A percentile compares a stretch with the other conserved stretches of the same genome.
Evolutionary conservation across 1,284 basidiomycete genomes (phyloP).

Genomic region (Cutaneotrichosporon cutaneum): DNA sequence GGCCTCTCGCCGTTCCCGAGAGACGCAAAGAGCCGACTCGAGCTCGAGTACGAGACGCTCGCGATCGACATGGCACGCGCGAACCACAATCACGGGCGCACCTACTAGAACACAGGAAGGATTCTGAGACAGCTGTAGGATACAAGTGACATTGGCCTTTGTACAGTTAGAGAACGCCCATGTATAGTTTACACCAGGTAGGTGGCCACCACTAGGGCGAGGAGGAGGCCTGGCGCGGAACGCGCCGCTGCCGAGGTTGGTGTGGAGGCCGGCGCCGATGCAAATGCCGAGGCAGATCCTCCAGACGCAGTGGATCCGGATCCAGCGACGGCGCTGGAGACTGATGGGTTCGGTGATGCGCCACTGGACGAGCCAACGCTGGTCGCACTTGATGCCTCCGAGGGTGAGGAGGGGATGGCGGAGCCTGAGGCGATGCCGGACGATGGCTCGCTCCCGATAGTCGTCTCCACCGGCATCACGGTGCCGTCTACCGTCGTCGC

Average conservation of each 20-base stretch:
- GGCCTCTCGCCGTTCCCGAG: background rate
- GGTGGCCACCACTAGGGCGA: background rate
- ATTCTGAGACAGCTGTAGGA: background rate
- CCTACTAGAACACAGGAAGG: background rate
- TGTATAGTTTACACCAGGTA: background rate
- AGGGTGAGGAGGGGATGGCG: background rate
- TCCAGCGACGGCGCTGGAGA: background rate
- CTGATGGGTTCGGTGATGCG: background rate
- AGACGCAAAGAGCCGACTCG: constrained; percentile 6
- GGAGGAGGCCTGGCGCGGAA: background rate
- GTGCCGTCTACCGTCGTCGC: background rate
- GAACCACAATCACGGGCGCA: background rate
- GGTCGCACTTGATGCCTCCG: background rate
- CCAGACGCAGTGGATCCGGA: background rate
- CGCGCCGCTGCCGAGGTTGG: background rate
- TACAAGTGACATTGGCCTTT: background rate
- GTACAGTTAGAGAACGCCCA: background rate
- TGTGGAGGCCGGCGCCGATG: background rate
- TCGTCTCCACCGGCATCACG: background rate
- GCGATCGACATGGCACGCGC: background rate
- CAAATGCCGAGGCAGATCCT: background rate
- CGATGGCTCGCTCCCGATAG: background rate
- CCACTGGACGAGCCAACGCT: background rate
- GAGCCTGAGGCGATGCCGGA: background rate
- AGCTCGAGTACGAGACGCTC: constrained; percentile 10